Conservation (phyloP, 305 asterid genomes). For the Fraxinus nigra region DNA sequence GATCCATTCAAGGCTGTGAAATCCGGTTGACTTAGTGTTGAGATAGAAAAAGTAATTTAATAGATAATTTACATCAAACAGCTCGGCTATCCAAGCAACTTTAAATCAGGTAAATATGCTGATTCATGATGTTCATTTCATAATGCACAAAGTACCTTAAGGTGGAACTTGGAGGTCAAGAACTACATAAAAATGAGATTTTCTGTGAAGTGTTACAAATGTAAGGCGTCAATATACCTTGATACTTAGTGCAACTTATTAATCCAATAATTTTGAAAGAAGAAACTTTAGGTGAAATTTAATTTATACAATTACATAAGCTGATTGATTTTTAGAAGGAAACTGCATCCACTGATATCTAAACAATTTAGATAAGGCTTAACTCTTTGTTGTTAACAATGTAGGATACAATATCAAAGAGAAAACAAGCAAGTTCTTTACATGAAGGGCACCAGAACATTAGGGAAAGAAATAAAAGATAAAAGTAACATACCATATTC, state of each 20-base stretch:
- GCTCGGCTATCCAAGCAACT: background rate
- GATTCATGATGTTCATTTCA: background rate
- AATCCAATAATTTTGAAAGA: background rate
- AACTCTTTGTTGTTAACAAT: background rate
- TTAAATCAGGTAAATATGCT: background rate
- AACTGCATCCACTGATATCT: background rate
- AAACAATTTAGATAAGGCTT: background rate
- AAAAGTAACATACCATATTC: conserved; percentile 53
- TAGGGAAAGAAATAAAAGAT: background rate
- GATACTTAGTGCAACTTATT: background rate
- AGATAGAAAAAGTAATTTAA: background rate
- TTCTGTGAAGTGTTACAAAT: background rate
- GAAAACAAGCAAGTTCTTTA: background rate
- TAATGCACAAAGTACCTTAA: background rate
- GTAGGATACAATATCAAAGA: background rate
- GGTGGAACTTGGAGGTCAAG: background rate
- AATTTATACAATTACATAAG: background rate
- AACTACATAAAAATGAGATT: background rate
- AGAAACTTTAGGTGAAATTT: background rate
- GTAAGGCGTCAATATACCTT: background rate
- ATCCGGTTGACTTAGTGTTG: background rate
- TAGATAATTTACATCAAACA: background rate
- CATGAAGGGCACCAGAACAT: background rate
- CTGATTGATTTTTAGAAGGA: background rate
- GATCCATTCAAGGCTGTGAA: background rate